phyloP scores from a whole-genome alignment of 2,329 filamentous ascomycete genomes.

The Dothistroma septosporum region DNA sequence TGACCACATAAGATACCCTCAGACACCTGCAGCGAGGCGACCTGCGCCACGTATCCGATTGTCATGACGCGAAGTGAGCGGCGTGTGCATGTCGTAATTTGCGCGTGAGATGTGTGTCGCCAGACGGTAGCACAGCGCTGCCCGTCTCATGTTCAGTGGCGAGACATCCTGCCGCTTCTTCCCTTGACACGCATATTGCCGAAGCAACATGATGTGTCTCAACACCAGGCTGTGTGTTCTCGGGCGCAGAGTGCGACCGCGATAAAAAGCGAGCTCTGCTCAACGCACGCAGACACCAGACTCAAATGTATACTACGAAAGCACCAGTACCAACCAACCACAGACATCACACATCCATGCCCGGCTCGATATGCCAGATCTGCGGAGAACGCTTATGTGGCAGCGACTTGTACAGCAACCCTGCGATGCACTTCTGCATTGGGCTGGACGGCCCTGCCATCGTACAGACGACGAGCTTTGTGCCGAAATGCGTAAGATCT shows the following conservation, averaged over 20 bases:
- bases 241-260: neutral
- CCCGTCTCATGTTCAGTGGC: neutral
- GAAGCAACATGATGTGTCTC: neutral
- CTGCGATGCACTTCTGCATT: constrained; percentile 4
- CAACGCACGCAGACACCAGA: neutral
- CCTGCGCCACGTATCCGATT: neutral
- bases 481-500: neutral
- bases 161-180: neutral
- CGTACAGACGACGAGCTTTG: constrained; percentile 1
- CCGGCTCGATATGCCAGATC: constrained; percentile 3
- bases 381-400: constrained; percentile 1
- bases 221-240: neutral
- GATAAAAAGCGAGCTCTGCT: neutral
- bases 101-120: neutral
- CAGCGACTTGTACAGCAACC: constrained; percentile 4
- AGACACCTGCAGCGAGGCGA: neutral
- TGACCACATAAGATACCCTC: neutral
- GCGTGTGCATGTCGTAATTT: neutral
- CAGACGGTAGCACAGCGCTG: neutral
- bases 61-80: neutral
- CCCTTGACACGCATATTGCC: neutral
- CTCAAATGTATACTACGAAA: neutral
- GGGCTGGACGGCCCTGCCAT: constrained; percentile 5
- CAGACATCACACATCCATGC: neutral
- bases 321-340: neutral